A percentile compares a stretch with the other conserved stretches of the same genome.
phyloP scores from a whole-genome alignment of 1,284 basidiomycete genomes.

The Flammula alnicola region DNA sequence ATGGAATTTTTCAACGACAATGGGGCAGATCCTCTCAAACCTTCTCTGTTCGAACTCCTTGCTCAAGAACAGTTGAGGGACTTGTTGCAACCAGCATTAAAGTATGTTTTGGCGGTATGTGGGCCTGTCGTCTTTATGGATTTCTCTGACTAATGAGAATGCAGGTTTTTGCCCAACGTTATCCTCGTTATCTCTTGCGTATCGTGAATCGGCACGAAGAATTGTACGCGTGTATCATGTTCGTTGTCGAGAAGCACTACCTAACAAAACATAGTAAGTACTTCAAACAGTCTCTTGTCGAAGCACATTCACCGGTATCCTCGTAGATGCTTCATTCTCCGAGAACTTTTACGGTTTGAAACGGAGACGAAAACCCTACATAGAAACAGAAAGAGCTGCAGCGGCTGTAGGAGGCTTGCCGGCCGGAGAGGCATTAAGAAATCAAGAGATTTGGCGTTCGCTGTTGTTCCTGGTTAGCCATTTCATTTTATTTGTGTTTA shows the following conservation, averaged over 20 bases:
- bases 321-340: constrained; percentile 82
- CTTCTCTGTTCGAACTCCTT: constrained; percentile 94
- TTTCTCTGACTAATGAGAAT: constrained; percentile 7
- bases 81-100: constrained; percentile 92
- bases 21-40: constrained; percentile 75
- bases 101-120: constrained; percentile 89
- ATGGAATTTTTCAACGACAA: constrained; percentile 87
- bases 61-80: constrained; percentile 95
- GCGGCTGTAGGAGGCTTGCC: constrained; percentile 72
- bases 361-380: constrained; percentile 71
- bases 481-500: background rate
- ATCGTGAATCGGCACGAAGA: constrained; percentile 97
- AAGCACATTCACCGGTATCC: background rate
- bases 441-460: constrained; percentile 72
- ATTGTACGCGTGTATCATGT: constrained; percentile 89
- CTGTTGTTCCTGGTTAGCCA: constrained; percentile 75
- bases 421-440: constrained; percentile 64
- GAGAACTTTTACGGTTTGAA: constrained; percentile 95
- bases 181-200: constrained; percentile 91
- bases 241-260: constrained; percentile 91
- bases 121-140: constrained; percentile 27
- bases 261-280: constrained; percentile 78
- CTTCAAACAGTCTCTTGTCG: background rate
- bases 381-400: constrained; percentile 66
- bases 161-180: constrained; percentile 93